Evolutionary conservation across 805 yeast species (phyloP).

Genomic region (Sungouiella blattae): DNA sequence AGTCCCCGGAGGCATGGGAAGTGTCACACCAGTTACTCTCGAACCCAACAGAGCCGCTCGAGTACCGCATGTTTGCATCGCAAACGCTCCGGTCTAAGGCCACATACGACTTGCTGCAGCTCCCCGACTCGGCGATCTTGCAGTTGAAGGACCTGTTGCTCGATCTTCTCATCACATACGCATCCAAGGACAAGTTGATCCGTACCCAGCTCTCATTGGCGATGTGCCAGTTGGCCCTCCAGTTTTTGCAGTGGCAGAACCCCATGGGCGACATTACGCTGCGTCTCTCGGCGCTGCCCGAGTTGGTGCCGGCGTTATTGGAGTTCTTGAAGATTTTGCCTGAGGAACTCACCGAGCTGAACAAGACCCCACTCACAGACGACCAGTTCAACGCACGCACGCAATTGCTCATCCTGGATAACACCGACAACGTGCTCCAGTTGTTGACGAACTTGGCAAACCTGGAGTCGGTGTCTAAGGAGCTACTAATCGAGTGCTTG

Average conservation of each 20-base stretch:
- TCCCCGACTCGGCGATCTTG: slow-evolving; percentile 45
- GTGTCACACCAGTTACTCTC: slow-evolving; percentile 54
- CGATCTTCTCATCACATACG: slow-evolving; percentile 48
- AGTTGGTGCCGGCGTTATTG: slow-evolving; percentile 48
- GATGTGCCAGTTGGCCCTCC: slow-evolving; percentile 77
- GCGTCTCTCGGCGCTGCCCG: slow-evolving; percentile 36
- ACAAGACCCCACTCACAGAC: slow-evolving; percentile 73
- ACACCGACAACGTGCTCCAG: slow-evolving; percentile 64
- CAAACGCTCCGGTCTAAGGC: slow-evolving; percentile 87
- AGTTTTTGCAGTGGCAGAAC: slow-evolving; percentile 66
- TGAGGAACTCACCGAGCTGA: slow-evolving; percentile 80
- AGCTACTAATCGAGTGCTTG: slow-evolving; percentile 66
- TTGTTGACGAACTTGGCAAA: slow-evolving; percentile 51
- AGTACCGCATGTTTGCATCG: slow-evolving; percentile 77
- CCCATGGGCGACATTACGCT: slow-evolving; percentile 67
- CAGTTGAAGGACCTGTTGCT: slow-evolving; percentile 70
- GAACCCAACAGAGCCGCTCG: slow-evolving; percentile 36
- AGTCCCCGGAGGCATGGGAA: slow-evolving; percentile 79
- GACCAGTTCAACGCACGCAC: slow-evolving; percentile 72
- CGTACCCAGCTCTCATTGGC: slow-evolving; percentile 81
- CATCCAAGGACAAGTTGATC: slow-evolving; percentile 48
- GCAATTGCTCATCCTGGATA: slow-evolving; percentile 56
- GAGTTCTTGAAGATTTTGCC: slow-evolving; percentile 87
- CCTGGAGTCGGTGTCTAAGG: slow-evolving; percentile 14
- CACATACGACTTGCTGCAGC: slow-evolving; percentile 76